A percentile compares a stretch with the other conserved stretches of the same genome.
These are phyloP conservation scores for Xylariaceae sp. DNA, from an alignment of 2,329 filamentous ascomycete genomes.

Conservation along the genomic window DNA sequence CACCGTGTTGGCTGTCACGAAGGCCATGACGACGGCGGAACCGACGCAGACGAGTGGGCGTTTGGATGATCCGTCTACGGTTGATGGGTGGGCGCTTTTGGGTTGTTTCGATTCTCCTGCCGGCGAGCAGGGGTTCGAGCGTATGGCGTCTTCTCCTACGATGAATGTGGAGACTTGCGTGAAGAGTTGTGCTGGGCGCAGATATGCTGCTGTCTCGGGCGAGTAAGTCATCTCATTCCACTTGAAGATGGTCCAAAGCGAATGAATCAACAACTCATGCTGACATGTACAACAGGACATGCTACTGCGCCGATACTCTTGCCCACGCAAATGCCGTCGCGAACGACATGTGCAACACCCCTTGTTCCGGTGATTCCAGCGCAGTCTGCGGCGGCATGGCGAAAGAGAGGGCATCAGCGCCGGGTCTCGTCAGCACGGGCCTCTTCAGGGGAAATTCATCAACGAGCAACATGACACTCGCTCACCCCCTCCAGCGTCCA, in stretches of 20 bases:
- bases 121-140: constrained; percentile 35
- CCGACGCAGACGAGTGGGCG: constrained; percentile 19
- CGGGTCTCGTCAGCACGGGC: not conserved
- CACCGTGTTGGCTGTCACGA: constrained; percentile 22
- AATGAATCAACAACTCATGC: not conserved
- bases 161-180: constrained; percentile 41
- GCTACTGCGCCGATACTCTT: constrained; percentile 42
- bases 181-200: constrained; percentile 32
- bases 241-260: no score
- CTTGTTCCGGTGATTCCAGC: constrained; percentile 38
- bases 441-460: constrained; percentile 9
- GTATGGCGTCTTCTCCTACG: constrained; percentile 26
- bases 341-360: constrained; percentile 33
- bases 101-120: constrained; percentile 39
- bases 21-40: constrained; percentile 17
- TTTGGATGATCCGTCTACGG: constrained; percentile 15
- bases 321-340: constrained; percentile 37
- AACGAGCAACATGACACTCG: not conserved
- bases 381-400: constrained; percentile 40
- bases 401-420: not conserved
- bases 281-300: constrained; percentile 28
- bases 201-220: constrained; percentile 38
- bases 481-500: constrained; percentile 26
- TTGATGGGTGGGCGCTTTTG: constrained; percentile 25
- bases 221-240: constrained; percentile 21